Conservation (phyloP, 2,329 filamentous ascomycete species). For the Fusarium multiceps region DNA sequence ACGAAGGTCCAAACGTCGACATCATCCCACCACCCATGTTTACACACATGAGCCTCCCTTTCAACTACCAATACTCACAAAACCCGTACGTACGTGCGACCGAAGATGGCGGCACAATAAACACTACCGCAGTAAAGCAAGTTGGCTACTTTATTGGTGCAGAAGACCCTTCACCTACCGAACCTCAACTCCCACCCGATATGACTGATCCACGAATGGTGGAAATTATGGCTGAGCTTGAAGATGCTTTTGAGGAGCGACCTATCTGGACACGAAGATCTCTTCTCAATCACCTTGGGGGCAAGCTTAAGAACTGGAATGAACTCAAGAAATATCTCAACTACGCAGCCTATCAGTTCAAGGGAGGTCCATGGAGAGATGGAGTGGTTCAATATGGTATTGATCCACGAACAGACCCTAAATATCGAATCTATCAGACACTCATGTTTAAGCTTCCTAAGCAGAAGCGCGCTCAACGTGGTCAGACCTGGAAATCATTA, state of each 20-base stretch:
- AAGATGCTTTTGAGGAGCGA: conserved; percentile 74
- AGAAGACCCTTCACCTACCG: conserved; percentile 69
- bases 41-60: conserved; percentile 78
- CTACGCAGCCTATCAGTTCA: conserved; percentile 92
- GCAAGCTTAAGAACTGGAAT: conserved; percentile 63
- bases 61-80: conserved; percentile 85
- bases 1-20: conserved; percentile 70
- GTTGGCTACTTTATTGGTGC: conserved; percentile 68
- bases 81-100: conserved; percentile 80
- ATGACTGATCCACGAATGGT: conserved; percentile 71
- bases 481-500: conserved; percentile 62
- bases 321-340: conserved; percentile 80
- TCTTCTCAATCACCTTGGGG: conserved; percentile 76
- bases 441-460: conserved; percentile 82
- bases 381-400: conserved; percentile 86
- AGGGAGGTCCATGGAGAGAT: conserved; percentile 91
- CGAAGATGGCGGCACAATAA: conserved; percentile 67
- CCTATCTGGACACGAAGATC: conserved; percentile 90
- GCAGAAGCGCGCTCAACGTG: conserved; percentile 59
- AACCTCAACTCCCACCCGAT: conserved; percentile 70
- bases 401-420: conserved; percentile 82
- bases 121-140: conserved; percentile 68
- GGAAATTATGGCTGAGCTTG: conserved; percentile 72
- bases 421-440: conserved; percentile 87
- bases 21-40: conserved; percentile 85